Conservation (phyloP, 352 stramenopile species). For the Phytophthora palmivora region DNA sequence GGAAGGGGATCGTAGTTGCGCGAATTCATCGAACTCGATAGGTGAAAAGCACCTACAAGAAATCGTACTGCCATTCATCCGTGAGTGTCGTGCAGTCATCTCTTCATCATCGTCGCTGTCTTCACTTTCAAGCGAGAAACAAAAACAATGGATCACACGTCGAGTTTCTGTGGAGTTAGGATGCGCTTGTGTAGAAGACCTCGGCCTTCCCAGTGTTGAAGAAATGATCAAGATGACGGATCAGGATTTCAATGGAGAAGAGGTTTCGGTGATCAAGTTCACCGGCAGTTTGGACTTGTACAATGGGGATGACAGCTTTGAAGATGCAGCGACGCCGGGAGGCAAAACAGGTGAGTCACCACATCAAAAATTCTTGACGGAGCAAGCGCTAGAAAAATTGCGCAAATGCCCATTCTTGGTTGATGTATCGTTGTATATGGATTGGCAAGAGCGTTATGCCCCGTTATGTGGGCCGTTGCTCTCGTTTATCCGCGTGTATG, state of each 20-base stretch:
- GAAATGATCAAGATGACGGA: conserved; percentile 34
- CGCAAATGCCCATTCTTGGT: conserved; percentile 67
- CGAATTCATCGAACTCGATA: background rate
- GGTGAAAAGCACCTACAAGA: conserved; percentile 26
- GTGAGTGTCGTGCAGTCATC: conserved; percentile 34
- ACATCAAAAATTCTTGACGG: conserved; percentile 41
- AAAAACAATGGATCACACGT: conserved; percentile 41
- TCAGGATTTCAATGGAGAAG: conserved; percentile 4
- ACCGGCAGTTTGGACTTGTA: conserved; percentile 42
- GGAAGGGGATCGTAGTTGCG: background rate
- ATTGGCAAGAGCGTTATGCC: conserved; percentile 68
- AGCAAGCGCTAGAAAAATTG: conserved; percentile 57
- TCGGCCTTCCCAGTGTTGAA: conserved; percentile 28
- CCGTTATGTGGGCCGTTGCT: conserved; percentile 65
- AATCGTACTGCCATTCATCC: conserved; percentile 37
- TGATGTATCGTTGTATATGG: conserved; percentile 61
- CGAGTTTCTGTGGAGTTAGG: conserved; percentile 39
- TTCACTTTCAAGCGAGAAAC: conserved; percentile 34
- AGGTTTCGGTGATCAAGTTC: conserved; percentile 45
- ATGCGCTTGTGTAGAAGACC: conserved; percentile 22
- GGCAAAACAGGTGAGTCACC: conserved; percentile 55
- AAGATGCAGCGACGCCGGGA: conserved; percentile 4
- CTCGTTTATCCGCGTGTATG: conserved; percentile 80
- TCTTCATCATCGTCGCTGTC: conserved; percentile 31
- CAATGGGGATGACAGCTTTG: conserved; percentile 6